Percentiles rank a stretch among this genome's conserved stretches.
Conservation (phyloP, 208 protist species). For the Leishmania amazonensis region DNA sequence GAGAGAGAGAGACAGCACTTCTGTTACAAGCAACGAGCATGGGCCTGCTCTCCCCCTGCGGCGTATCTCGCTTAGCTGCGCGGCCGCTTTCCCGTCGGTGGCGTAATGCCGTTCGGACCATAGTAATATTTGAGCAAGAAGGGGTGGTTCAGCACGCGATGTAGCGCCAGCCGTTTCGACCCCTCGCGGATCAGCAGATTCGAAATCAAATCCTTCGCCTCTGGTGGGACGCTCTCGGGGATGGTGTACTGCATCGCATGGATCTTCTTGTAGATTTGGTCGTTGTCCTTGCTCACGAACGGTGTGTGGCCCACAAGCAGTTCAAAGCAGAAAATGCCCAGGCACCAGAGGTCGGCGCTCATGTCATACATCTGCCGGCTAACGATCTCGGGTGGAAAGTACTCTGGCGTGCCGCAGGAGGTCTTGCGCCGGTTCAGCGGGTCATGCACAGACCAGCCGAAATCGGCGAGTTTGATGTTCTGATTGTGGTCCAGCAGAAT, state of each 20-base stretch:
- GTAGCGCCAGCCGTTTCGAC: constrained; percentile 72
- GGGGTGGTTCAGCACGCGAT: constrained; percentile 81
- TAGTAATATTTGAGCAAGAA: constrained; percentile 94
- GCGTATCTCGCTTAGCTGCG: constrained; percentile 31
- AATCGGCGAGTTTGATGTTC: constrained; percentile 99
- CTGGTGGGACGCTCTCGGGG: constrained; percentile 75
- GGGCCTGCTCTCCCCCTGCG: background rate
- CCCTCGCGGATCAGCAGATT: constrained; percentile 77
- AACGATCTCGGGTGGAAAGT: constrained; percentile 99
- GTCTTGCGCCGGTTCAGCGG: constrained; percentile 93
- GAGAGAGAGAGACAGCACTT: background rate
- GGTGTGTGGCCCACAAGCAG: constrained; percentile 95
- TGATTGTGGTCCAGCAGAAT: constrained; percentile 91
- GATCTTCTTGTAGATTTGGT: constrained; percentile 93
- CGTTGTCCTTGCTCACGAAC: constrained; percentile 90
- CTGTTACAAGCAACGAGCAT: background rate
- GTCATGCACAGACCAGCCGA: constrained; percentile 99
- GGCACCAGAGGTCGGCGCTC: constrained; percentile 95
- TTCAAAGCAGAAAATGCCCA: constrained; percentile 98
- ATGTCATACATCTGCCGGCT: constrained; percentile 88
- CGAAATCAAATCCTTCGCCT: constrained; percentile 91
- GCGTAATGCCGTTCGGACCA: constrained; percentile 75
- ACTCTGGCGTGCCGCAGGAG: constrained; percentile 98
- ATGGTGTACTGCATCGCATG: constrained; percentile 88
- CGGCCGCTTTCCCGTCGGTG: constrained; percentile 74